Evolutionary conservation across 768 basidiomycete species (phyloP).

Genomic region (Obba rivulosa): DNA sequence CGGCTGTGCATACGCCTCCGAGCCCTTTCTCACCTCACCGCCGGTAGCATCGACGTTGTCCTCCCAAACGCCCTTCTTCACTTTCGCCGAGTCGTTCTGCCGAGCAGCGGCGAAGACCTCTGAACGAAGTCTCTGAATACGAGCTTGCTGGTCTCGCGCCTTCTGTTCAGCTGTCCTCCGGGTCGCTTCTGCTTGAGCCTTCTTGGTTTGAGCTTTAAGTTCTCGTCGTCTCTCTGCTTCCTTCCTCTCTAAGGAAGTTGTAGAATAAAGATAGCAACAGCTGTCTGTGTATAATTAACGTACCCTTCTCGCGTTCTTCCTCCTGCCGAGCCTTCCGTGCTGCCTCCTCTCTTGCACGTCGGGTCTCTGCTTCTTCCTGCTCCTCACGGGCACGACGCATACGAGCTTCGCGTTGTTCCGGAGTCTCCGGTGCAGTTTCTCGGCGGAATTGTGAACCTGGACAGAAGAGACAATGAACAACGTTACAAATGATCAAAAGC

Average conservation of each 20-base stretch:
- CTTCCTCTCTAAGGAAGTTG: slow-evolving; percentile 34
- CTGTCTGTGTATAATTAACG: slow-evolving; percentile 1
- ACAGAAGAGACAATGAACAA: neutral
- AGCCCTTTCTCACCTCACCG: slow-evolving; percentile 57
- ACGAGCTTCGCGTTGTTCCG: slow-evolving; percentile 49
- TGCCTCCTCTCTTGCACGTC: slow-evolving; percentile 44
- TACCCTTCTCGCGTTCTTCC: slow-evolving; percentile 49
- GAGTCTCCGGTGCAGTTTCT: slow-evolving; percentile 34
- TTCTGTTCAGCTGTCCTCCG: slow-evolving; percentile 47
- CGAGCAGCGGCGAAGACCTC: slow-evolving; percentile 64
- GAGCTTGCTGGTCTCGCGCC: slow-evolving; percentile 40
- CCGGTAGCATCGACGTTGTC: slow-evolving; percentile 65
- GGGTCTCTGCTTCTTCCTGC: slow-evolving; percentile 47
- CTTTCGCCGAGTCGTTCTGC: slow-evolving; percentile 41
- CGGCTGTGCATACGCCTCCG: slow-evolving; percentile 43
- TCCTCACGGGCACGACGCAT: slow-evolving; percentile 46
- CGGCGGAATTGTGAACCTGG: slow-evolving; percentile 14
- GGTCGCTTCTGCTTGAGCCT: slow-evolving; percentile 45
- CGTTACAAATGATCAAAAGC: neutral
- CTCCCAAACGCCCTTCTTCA: slow-evolving; percentile 66
- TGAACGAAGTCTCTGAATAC: slow-evolving; percentile 52
- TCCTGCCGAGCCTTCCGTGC: slow-evolving; percentile 41
- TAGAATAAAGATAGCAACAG: neutral
- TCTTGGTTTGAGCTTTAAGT: slow-evolving; percentile 48
- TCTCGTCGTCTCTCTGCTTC: slow-evolving; percentile 56